Evolutionary conservation across 805 yeast genomes (phyloP), one percentile per base, ranked within the genome.

Genomic region (Ogataea nitratoaversa): DNA sequence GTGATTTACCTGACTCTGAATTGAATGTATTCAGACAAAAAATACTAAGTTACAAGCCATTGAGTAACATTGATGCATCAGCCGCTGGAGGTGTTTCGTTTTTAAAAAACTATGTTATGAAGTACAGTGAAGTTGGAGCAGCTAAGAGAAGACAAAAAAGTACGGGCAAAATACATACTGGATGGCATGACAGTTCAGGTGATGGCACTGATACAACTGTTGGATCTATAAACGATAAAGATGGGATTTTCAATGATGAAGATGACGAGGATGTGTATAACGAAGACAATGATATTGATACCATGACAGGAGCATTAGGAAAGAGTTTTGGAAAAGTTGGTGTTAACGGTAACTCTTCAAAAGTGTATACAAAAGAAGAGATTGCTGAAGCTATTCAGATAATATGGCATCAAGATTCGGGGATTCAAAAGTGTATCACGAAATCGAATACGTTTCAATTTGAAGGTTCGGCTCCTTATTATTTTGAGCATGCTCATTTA

Each of bases 381-480:
- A 76, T 89, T 19, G 96, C 95, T 0, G 68, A 66, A 22, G 88
- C 96, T 0, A 81, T 91, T 19, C 56, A 59, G 27, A 62, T 65
- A 40, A 67, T 91, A 34, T 91, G 98, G 98, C 50, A 53, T 5
- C 55, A 68, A 3, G 95, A 88, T 59, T 48, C 56, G 3, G 96
- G 95, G 1, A 78, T 88, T 34, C 67, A 66, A 40, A 68, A 65
- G 45, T 76, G 84, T 60, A 79, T 68, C 53, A 61, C 61, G 11
- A 70, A 81, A 47, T 69, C 89, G 0, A 85, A 84, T 59, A 83
- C 79, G 54, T 88, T 88, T 59, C 96, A 89, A 57, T 66, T 91
- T 32, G 97, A 89, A 58, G 81, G 86, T 4, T 82, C 87, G 33
- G 89, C 95, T 0, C 65, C 78, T 8, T 88, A 84, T 63, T 90